A percentile compares a stretch with the other conserved stretches of the same genome.
phyloP scores from a whole-genome alignment of 2,329 filamentous ascomycete species.

The Davidsoniella eucalypti region DNA sequence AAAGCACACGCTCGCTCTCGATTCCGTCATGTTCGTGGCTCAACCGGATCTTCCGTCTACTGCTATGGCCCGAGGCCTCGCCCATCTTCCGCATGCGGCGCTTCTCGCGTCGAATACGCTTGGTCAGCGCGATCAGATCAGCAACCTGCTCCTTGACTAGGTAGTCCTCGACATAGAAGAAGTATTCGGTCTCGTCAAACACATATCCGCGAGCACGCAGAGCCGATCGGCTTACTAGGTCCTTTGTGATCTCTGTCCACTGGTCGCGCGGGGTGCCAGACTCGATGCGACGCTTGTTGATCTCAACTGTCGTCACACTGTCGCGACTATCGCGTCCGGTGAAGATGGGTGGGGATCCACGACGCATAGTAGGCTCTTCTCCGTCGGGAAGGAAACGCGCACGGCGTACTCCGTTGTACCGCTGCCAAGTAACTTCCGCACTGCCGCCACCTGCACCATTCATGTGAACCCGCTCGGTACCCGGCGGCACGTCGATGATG shows the following conservation, averaged over 20 bases:
- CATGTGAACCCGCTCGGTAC: slow-evolving; percentile 68
- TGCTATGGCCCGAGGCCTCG: not conserved
- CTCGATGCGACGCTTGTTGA: slow-evolving; percentile 33
- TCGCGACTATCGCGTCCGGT: slow-evolving; percentile 24
- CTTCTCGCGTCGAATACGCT: slow-evolving; percentile 7
- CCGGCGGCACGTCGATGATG: slow-evolving; percentile 70
- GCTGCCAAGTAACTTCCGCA: slow-evolving; percentile 63
- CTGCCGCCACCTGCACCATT: slow-evolving; percentile 59
- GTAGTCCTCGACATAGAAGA: slow-evolving; percentile 88
- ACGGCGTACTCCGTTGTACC: slow-evolving; percentile 61
- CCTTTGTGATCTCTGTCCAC: slow-evolving; percentile 97
- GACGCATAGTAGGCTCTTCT: slow-evolving; percentile 20
- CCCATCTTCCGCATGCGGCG: not conserved
- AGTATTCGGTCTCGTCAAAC: slow-evolving; percentile 76
- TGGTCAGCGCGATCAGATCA: slow-evolving; percentile 4
- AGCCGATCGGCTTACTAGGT: slow-evolving; percentile 72
- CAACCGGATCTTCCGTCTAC: not conserved
- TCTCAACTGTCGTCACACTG: slow-evolving; percentile 36
- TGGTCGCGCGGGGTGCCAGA: slow-evolving; percentile 41
- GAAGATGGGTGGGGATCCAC: slow-evolving; percentile 1
- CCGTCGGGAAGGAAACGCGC: slow-evolving; percentile 58
- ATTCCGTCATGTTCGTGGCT: too few species aligned
- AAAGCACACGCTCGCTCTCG: too few species aligned
- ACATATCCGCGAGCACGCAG: slow-evolving; percentile 73
- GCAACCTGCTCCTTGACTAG: slow-evolving; percentile 26